A percentile compares a stretch with the other conserved stretches of the same genome.
Conservation (phyloP, 192 early-diverging fungal species). For the Coemansia sp. region DNA sequence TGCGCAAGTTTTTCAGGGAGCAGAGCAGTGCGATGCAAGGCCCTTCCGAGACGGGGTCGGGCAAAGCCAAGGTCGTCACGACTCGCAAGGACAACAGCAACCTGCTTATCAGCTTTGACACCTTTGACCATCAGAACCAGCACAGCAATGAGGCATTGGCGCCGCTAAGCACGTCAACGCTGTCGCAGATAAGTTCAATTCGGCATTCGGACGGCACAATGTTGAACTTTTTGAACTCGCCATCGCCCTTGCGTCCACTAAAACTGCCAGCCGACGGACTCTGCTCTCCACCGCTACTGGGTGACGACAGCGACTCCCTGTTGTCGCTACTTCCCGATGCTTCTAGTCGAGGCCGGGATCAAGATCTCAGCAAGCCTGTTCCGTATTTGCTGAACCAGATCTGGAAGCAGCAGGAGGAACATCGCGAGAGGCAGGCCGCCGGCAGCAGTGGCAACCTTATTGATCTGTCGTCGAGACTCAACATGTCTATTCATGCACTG, state of each 20-base stretch:
- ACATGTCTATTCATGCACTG: constrained; percentile 31
- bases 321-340: constrained; percentile 21
- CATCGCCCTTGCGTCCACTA: constrained; percentile 19
- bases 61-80: background rate
- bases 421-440: constrained; percentile 9
- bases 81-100: background rate
- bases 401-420: background rate
- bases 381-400: constrained; percentile 27
- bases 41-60: background rate
- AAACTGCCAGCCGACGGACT: background rate
- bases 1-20: constrained; percentile 30
- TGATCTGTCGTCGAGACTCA: constrained; percentile 34
- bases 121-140: constrained; percentile 6
- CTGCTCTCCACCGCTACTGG: background rate
- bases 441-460: constrained; percentile 17
- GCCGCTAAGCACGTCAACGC: constrained; percentile 1
- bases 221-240: constrained; percentile 19
- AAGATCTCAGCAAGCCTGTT: constrained; percentile 13
- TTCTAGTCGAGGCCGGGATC: constrained; percentile 5
- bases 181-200: constrained; percentile 37
- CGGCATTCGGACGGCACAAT: constrained; percentile 1
- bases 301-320: background rate
- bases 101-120: constrained; percentile 22
- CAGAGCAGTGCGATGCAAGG: background rate
- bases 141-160: background rate